Conservation (phyloP, 345 rosid species). For the Orychophragmus violaceus region DNA sequence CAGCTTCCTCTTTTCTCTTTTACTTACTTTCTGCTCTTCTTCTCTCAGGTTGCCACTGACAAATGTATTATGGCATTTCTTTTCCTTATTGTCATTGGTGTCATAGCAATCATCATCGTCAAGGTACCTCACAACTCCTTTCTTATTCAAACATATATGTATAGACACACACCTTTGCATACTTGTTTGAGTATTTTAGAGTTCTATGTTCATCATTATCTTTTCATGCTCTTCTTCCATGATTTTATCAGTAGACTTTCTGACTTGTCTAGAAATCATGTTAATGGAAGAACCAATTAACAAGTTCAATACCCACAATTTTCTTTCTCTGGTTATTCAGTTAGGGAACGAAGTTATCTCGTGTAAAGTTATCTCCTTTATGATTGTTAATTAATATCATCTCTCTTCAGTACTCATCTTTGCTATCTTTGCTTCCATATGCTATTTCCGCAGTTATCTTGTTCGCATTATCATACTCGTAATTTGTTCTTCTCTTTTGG, state of each 20-base stretch:
- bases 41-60: conserved; percentile 89
- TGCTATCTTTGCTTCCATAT: neutral
- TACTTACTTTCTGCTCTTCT: conserved; percentile 11
- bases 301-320: neutral
- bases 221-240: neutral
- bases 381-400: neutral
- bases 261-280: neutral
- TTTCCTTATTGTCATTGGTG: conserved; percentile 72
- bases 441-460: neutral
- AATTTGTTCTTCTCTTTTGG: neutral
- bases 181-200: neutral
- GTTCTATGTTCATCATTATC: neutral
- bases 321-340: neutral
- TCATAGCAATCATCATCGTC: conserved; percentile 77
- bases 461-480: neutral
- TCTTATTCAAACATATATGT: neutral
- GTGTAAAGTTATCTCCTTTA: neutral
- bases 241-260: neutral
- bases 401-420: neutral
- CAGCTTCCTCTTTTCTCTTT: neutral
- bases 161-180: neutral
- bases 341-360: neutral
- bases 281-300: neutral
- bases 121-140: conserved; percentile 46
- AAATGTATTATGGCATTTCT: conserved; percentile 78